Percentiles rank a stretch among this genome's conserved stretches.
phyloP scores from a whole-genome alignment of 164 flowering plant genomes.

The Aristolochia contorta region DNA sequence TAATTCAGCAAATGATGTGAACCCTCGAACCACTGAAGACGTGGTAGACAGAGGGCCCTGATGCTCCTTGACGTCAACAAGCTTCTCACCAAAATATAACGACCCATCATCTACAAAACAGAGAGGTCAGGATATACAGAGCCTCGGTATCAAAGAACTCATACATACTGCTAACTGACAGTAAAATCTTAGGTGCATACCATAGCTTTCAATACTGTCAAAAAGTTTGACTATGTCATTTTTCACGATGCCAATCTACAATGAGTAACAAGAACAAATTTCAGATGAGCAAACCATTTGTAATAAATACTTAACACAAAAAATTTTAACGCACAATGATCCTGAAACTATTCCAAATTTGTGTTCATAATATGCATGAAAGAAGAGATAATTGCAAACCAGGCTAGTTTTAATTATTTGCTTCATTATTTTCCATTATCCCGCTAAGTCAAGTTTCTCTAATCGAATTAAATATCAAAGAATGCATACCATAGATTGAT shows the following conservation, averaged over 20 bases:
- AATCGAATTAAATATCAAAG: background rate
- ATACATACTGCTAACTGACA: slow-evolving; percentile 3
- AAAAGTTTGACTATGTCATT: slow-evolving; percentile 77
- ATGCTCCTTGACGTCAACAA: slow-evolving; percentile 48
- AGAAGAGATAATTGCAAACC: background rate
- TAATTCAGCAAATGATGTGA: slow-evolving; percentile 60
- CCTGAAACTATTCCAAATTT: background rate
- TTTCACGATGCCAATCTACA: slow-evolving; percentile 63
- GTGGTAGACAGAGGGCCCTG: slow-evolving; percentile 75
- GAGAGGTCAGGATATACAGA: background rate
- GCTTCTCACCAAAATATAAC: slow-evolving; percentile 76
- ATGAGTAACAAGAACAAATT: slow-evolving; percentile 4
- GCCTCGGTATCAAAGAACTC: background rate
- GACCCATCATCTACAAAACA: slow-evolving; percentile 66
- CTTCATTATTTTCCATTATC: background rate
- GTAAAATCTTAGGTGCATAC: slow-evolving; percentile 23
- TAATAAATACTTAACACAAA: no score
- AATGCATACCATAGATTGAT: slow-evolving; percentile 57
- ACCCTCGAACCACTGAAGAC: slow-evolving; percentile 74
- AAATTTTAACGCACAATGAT: background rate
- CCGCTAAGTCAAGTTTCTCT: background rate
- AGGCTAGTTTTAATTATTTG: background rate
- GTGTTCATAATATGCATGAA: background rate
- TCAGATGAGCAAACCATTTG: background rate
- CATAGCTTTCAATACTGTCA: slow-evolving; percentile 86